Base-by-base conservation (phyloP, 2,329 filamentous ascomycete genomes). In the Sclerotinia minor region DNA sequence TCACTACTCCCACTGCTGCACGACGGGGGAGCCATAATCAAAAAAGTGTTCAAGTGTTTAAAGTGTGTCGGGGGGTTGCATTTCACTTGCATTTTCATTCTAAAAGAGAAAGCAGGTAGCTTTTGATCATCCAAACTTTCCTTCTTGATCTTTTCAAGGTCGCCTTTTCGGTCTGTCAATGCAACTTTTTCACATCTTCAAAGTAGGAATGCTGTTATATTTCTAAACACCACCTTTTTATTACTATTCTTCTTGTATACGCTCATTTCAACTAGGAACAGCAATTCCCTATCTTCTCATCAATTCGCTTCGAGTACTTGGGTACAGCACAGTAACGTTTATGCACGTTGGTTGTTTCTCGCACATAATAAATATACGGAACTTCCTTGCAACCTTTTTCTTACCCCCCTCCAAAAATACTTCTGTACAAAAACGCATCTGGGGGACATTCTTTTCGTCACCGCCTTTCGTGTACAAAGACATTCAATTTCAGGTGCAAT, bases 401-500 rank as follows among this genome's bases (percentile, higher is more conserved):
- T 58, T 64, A 68, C 53, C 52, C 49, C 19, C n/a, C 11, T 60
- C 7, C 41, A 24, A 29, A 29, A 26, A 53, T 47, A 63, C 35
- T 35, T 53, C 19, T 19, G 13, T 65, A 65, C 53, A 52, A 54
- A 32, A 57, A 24, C 41, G 29, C 64, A 17, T 53, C 41, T 45
- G 52, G 45, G 47, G 49, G 57, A 29, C 29, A 29, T 29, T 64
- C 59, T 50, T 57, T 68, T 64, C 55, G 64, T 71, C 70, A 72
- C 70, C 72, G 71, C 73, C 69, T 72, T 68, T 59, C 64, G 38
- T 65, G 67, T 67, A 66, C 67, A 70, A 69, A 54, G 59, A 26
- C 41, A 57, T 60, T 64, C 70, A 69, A 67, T 73, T 69, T 70
- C 69, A 74, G 71, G 69, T 71, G 71, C 72, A 69, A 68, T 72